A percentile compares a stretch with the other conserved stretches of the same genome.
phyloP scores from a whole-genome alignment of 441 rosid genomes.

The Croton setiger region DNA sequence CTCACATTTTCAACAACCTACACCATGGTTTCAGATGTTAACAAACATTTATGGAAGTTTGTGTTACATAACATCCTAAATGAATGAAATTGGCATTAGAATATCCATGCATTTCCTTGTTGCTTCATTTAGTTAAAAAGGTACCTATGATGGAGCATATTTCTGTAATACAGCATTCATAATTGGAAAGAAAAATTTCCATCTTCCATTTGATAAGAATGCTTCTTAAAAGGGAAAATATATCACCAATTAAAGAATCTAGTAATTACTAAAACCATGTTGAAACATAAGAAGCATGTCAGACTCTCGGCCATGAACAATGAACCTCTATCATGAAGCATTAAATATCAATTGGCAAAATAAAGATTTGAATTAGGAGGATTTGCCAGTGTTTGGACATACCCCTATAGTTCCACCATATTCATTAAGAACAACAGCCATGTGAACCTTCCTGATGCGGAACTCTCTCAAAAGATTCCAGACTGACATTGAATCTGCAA shows the following conservation, averaged over 20 bases:
- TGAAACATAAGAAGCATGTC: neutral
- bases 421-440: constrained; percentile 98
- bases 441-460: constrained; percentile 99
- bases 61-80: neutral
- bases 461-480: constrained; percentile 99
- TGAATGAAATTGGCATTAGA: neutral
- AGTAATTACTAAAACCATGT: neutral
- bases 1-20: neutral
- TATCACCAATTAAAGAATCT: neutral
- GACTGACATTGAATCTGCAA: constrained; percentile 98
- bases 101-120: neutral
- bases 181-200: neutral
- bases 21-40: neutral
- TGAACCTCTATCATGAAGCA: neutral
- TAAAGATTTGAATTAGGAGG: constrained; percentile 3
- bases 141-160: neutral
- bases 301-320: neutral
- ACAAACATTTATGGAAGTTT: neutral
- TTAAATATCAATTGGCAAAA: neutral
- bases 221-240: neutral
- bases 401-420: constrained; percentile 99
- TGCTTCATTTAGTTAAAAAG: neutral
- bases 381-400: constrained; percentile 31
- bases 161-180: neutral
- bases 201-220: constrained; percentile 2